Evolutionary conservation across 305 asterid species (phyloP).

Genomic region (Ilex paraguariensis): DNA sequence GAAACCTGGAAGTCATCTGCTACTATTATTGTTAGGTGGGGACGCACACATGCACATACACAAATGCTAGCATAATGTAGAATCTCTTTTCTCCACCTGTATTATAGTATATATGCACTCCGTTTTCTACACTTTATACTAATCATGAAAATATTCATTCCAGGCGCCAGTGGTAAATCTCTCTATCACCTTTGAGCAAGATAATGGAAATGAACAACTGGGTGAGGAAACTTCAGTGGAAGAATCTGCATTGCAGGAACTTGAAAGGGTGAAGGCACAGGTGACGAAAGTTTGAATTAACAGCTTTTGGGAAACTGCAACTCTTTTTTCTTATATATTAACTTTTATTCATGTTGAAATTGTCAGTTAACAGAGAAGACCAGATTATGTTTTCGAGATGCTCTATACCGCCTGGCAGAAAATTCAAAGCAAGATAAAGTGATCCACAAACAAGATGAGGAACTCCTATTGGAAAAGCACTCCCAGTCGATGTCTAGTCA

Average conservation of each 20-base stretch:
- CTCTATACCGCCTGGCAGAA: constrained; percentile 52
- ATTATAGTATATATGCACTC: background rate
- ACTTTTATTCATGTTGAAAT: constrained; percentile 14
- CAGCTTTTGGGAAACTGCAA: constrained; percentile 1
- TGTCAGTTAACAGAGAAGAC: constrained; percentile 36
- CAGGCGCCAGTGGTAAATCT: constrained; percentile 23
- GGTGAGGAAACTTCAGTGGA: constrained; percentile 24
- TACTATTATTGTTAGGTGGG: no score
- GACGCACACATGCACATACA: no score
- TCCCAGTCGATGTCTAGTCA: constrained; percentile 5
- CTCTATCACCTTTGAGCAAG: constrained; percentile 16
- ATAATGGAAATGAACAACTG: constrained; percentile 10
- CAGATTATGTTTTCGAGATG: constrained; percentile 48
- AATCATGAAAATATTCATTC: constrained; percentile 8
- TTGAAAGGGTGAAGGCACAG: constrained; percentile 36
- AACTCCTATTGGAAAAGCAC: background rate
- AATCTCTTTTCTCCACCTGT: no score
- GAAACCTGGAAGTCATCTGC: no score
- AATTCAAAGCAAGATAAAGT: constrained; percentile 31
- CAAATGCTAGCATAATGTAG: no score
- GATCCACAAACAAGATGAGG: constrained; percentile 10
- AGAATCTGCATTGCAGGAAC: constrained; percentile 32
- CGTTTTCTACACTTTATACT: constrained; percentile 12
- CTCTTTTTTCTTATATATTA: constrained; percentile 4
- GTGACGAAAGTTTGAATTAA: constrained; percentile 14